Conservation (phyloP, 495 filamentous ascomycete genomes). For the Elasticomyces elasticus region DNA sequence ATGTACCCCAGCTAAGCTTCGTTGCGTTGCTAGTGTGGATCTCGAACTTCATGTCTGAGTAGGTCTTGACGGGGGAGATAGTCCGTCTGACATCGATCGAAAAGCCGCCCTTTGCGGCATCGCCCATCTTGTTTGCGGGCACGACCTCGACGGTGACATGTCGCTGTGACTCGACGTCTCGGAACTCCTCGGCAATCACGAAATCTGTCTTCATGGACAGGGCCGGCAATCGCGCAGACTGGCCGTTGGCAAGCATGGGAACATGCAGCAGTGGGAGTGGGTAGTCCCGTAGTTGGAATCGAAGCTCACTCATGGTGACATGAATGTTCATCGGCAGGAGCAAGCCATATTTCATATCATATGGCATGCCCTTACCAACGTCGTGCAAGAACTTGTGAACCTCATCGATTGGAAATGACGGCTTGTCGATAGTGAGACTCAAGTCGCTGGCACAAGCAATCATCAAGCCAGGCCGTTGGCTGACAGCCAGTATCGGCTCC, state of each 20-base stretch:
- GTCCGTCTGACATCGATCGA: constrained; percentile 81
- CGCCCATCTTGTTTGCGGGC: constrained; percentile 48
- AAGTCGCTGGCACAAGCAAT: constrained; percentile 72
- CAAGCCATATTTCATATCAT: constrained; percentile 77
- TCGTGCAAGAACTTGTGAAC: constrained; percentile 72
- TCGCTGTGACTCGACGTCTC: constrained; percentile 64
- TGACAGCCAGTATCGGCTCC: constrained; percentile 78
- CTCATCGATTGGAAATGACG: constrained; percentile 73
- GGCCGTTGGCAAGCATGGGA: constrained; percentile 66
- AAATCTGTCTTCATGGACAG: constrained; percentile 84
- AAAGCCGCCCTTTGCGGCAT: constrained; percentile 41
- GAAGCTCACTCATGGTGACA: constrained; percentile 83
- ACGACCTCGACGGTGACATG: constrained; percentile 78
- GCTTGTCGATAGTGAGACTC: constrained; percentile 79
- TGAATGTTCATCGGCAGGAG: constrained; percentile 84
- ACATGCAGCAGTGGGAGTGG: constrained; percentile 87
- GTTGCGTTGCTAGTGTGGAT: constrained; percentile 90
- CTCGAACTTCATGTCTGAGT: constrained; percentile 79
- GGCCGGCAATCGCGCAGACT: constrained; percentile 69
- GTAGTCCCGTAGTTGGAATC: constrained; percentile 79
- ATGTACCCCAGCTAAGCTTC: constrained; percentile 90
- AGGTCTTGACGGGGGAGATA: constrained; percentile 90
- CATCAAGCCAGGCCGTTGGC: constrained; percentile 78
- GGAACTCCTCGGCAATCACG: constrained; percentile 90
- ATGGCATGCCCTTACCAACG: constrained; percentile 92